Evolutionary conservation across 2,329 filamentous ascomycete genomes (phyloP).

Genomic region (Remersonia thermophila): DNA sequence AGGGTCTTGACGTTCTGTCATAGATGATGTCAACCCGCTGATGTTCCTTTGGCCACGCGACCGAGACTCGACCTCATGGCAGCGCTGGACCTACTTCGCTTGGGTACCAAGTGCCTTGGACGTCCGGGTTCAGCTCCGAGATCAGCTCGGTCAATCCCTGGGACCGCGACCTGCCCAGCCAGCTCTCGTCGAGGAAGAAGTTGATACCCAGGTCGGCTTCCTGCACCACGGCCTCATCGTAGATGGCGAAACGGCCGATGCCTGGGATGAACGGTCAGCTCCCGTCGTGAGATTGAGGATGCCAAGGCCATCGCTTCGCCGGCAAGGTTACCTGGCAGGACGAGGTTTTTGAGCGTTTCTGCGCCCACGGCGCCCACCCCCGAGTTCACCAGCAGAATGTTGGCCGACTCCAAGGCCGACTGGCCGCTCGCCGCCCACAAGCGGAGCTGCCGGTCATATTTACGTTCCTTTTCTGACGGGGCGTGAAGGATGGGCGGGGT

Average conservation of each 20-base stretch:
- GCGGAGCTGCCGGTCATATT: conserved; percentile 89
- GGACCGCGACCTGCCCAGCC: conserved; percentile 65
- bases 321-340: conserved; percentile 55
- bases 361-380: conserved; percentile 77
- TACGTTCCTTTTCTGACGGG: conserved; percentile 53
- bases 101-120: conserved; percentile 60
- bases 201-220: conserved; percentile 86
- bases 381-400: conserved; percentile 82
- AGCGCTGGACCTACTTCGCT: conserved; percentile 29
- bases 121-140: conserved; percentile 84
- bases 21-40: conserved; percentile 8
- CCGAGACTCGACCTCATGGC: conserved; percentile 5
- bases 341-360: conserved; percentile 93
- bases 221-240: conserved; percentile 64
- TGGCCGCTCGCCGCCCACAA: conserved; percentile 92
- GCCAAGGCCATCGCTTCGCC: not conserved
- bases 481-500: conserved; percentile 37
- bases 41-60: not conserved
- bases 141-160: conserved; percentile 66
- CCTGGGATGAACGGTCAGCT: conserved; percentile 33
- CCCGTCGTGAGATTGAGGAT: not conserved
- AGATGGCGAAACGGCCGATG: conserved; percentile 83
- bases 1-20: conserved; percentile 26
- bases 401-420: conserved; percentile 75
- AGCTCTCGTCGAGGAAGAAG: conserved; percentile 81